A percentile compares a stretch with the other conserved stretches of the same genome.
phyloP scores from a whole-genome alignment of 352 stramenopile genomes.

The Pythium coloratum region DNA sequence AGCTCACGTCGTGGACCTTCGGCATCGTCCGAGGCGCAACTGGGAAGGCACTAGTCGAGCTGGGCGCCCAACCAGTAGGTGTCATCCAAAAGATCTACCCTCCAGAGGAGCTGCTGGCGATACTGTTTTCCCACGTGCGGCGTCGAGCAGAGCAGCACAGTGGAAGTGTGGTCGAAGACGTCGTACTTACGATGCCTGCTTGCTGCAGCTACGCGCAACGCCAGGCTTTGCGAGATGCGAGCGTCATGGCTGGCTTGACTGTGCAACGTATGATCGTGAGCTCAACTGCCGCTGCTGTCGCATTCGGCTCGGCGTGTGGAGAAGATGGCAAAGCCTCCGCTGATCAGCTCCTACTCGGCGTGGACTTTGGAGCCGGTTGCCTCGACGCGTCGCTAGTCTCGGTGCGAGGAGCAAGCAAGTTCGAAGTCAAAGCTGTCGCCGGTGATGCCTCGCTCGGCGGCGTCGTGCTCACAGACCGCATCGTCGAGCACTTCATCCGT shows the following conservation, averaged over 20 bases:
- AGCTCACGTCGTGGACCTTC: conserved; percentile 36
- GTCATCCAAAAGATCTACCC: conserved; percentile 13
- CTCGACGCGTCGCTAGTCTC: conserved; percentile 32
- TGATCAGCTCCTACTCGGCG: conserved; percentile 28
- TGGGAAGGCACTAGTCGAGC: conserved; percentile 40
- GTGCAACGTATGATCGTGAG: conserved; percentile 32
- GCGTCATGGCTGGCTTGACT: conserved; percentile 35
- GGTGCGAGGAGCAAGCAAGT: neutral
- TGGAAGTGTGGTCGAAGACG: conserved; percentile 17
- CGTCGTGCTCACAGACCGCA: conserved; percentile 30
- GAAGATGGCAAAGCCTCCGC: neutral
- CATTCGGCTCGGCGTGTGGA: neutral
- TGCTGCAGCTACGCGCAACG: conserved; percentile 51
- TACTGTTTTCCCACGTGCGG: conserved; percentile 42
- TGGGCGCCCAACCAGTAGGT: neutral
- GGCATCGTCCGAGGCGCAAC: conserved; percentile 23
- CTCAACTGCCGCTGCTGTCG: conserved; percentile 40
- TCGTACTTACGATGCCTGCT: conserved; percentile 35
- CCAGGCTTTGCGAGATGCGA: conserved; percentile 39
- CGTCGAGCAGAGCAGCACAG: conserved; percentile 32
- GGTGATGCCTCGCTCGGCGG: conserved; percentile 21
- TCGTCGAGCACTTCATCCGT: conserved; percentile 29
- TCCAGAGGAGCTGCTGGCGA: conserved; percentile 48
- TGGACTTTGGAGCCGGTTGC: conserved; percentile 39
- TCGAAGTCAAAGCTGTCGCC: conserved; percentile 20